Base-by-base conservation (phyloP, 495 filamentous ascomycete species). In the Penicillium angulare region DNA sequence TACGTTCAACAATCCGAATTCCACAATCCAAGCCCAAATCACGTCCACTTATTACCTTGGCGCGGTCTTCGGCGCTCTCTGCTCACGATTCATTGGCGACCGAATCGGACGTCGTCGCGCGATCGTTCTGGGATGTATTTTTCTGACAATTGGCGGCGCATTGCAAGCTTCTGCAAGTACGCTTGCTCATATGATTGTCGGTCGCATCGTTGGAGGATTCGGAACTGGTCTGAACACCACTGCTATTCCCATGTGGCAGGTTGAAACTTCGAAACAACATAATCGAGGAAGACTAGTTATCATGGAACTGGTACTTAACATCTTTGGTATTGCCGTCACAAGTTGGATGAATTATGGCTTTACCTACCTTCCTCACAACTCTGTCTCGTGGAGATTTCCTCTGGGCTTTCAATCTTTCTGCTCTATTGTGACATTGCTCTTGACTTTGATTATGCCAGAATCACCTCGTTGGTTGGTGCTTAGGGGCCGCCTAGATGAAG, bases 381-480 rank as follows among this genome's bases (percentile, higher is more conserved):
- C 38, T 7, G 38, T 41, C 13, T 24, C 18, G 3, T 41, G 38
- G 38, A 5, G 38, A 0, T 41, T 41, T 12, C 38, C 38, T 10
- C 38, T 41, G 3, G 38, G 18, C 5, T 41, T 41, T 21, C 38
- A 41, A 7, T 41, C 18, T 13, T 41, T 41, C 22, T 41, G 18
- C 6, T 23, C 38, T 5, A 24, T 41, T 10, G 20, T 41, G 18
- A 41, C 38, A 5, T 15, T 41, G 3, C 12, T 23, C 7, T 15
- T 41, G 38, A 24, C 20, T n/a, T n/a, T n/a, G n/a, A 69, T 72
- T 66, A 63, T 77, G 33, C 67, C 80, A 33, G 74, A 80, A 64
- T 75, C 76, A 45, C 65, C 81, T 51, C 56, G 79, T 29, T 61
- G 57, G 57, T 49, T 60, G 16, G 35, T 56, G 7, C 50, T 56